phyloP scores from a whole-genome alignment of 352 stramenopile genomes.

The Globisporangium rhizosaccharum region DNA sequence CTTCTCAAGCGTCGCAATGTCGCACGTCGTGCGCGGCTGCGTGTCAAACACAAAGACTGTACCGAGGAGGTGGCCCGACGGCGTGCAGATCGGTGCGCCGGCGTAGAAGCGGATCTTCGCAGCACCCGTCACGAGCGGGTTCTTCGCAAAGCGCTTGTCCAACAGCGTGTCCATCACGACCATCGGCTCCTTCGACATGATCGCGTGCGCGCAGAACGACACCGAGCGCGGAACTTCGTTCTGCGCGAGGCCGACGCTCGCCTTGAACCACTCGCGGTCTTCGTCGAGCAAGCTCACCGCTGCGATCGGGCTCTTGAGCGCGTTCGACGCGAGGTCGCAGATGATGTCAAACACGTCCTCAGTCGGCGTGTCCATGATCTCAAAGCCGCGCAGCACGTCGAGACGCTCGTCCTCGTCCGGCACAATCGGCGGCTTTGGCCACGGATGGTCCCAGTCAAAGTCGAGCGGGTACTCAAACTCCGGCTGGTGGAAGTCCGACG shows the following conservation, averaged over 20 bases:
- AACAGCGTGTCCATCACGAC: slow-evolving; percentile 84
- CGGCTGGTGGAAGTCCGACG: slow-evolving; percentile 67
- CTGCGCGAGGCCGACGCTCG: slow-evolving; percentile 76
- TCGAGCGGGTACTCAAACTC: slow-evolving; percentile 85
- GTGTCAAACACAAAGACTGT: slow-evolving; percentile 88
- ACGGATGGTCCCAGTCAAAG: slow-evolving; percentile 86
- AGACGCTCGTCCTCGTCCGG: slow-evolving; percentile 63
- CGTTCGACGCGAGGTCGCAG: slow-evolving; percentile 82
- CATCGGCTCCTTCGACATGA: slow-evolving; percentile 89
- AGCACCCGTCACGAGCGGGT: slow-evolving; percentile 75
- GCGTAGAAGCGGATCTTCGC: slow-evolving; percentile 87
- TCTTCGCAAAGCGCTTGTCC: slow-evolving; percentile 85
- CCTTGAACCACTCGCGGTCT: slow-evolving; percentile 87
- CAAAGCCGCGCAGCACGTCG: slow-evolving; percentile 72
- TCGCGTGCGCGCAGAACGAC: slow-evolving; percentile 81
- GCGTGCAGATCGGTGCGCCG: slow-evolving; percentile 75
- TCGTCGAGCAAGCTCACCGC: slow-evolving; percentile 82
- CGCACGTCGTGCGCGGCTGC: slow-evolving; percentile 76
- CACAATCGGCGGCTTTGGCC: slow-evolving; percentile 78
- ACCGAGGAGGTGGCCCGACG: slow-evolving; percentile 73
- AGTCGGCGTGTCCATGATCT: slow-evolving; percentile 84
- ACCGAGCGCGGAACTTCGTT: slow-evolving; percentile 85
- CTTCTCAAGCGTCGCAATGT: slow-evolving; percentile 84
- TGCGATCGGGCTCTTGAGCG: slow-evolving; percentile 82
- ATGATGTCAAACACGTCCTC: slow-evolving; percentile 89